Conservation (phyloP, 225 moss, liverwort and hornwort genomes). For the Lunularia cruciata region DNA sequence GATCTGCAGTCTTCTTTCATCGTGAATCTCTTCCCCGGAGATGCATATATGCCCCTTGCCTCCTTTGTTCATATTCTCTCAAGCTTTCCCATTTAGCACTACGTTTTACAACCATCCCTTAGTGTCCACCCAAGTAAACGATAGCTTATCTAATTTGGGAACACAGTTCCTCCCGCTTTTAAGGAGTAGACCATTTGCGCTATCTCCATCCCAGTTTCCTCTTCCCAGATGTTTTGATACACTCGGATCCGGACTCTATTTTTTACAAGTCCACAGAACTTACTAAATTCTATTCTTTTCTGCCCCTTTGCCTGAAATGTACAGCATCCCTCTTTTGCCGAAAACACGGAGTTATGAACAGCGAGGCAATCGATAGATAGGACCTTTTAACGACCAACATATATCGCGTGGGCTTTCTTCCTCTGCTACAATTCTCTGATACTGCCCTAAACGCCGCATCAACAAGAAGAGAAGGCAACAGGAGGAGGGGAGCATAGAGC, state of each 20-base stretch:
- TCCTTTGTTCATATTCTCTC: conserved; percentile 2
- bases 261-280: conserved; percentile 17
- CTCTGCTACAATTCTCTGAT: not conserved
- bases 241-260: conserved; percentile 13
- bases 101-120: not conserved
- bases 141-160: not conserved
- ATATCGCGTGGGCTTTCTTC: not conserved
- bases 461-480: conserved; percentile 6
- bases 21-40: not conserved
- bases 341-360: conserved; percentile 13
- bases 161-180: not conserved
- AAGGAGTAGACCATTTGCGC: not conserved
- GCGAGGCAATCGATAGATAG: conserved; percentile 18
- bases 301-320: conserved; percentile 4
- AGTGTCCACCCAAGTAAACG: not conserved
- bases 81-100: not conserved
- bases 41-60: not conserved
- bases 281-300: not conserved
- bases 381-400: conserved; percentile 9
- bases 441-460: not conserved
- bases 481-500: conserved; percentile 5
- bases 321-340: conserved; percentile 23
- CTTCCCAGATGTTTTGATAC: conserved; percentile 7
- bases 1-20: not conserved
- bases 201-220: not conserved